A percentile compares a stretch with the other conserved stretches of the same genome.
Conservation (phyloP, 176 grass and related monocot genomes). For the Dactylis glomerata region DNA sequence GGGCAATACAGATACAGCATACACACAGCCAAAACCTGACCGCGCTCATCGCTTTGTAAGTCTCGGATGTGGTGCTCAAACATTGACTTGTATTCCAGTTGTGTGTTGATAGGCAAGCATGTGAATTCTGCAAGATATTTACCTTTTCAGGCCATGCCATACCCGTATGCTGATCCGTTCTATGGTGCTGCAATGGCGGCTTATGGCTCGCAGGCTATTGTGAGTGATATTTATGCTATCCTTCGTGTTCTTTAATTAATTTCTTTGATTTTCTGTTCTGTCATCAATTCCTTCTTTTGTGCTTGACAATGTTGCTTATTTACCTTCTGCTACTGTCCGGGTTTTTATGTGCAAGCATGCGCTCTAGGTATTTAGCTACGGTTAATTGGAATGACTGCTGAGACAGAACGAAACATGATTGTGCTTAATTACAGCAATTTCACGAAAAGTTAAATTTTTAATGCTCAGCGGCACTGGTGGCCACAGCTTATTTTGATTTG, state of each 20-base stretch:
- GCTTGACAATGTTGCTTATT: slow-evolving; percentile 1
- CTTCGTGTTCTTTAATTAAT: slow-evolving; percentile 16
- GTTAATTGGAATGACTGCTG: neutral
- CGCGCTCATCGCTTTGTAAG: slow-evolving; percentile 66
- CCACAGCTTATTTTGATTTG: neutral
- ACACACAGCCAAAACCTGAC: slow-evolving; percentile 57
- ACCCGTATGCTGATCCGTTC: slow-evolving; percentile 70
- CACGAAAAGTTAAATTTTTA: neutral
- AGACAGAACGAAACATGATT: neutral
- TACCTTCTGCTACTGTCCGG: neutral
- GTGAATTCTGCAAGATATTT: slow-evolving; percentile 28
- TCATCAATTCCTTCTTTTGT: neutral
- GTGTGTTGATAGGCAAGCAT: slow-evolving; percentile 11
- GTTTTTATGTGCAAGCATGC: neutral
- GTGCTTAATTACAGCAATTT: neutral
- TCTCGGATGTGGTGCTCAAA: neutral
- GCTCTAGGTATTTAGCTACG: neutral
- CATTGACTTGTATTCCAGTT: neutral
- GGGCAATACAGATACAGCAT: slow-evolving; percentile 50
- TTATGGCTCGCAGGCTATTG: slow-evolving; percentile 62
- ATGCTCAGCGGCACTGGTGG: neutral
- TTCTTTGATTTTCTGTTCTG: neutral
- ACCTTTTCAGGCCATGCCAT: slow-evolving; percentile 69
- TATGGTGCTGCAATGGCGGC: slow-evolving; percentile 55
- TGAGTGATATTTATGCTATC: slow-evolving; percentile 40